Evolutionary conservation across 768 basidiomycete species (phyloP).

Genomic region (Termitomyces sp.): DNA sequence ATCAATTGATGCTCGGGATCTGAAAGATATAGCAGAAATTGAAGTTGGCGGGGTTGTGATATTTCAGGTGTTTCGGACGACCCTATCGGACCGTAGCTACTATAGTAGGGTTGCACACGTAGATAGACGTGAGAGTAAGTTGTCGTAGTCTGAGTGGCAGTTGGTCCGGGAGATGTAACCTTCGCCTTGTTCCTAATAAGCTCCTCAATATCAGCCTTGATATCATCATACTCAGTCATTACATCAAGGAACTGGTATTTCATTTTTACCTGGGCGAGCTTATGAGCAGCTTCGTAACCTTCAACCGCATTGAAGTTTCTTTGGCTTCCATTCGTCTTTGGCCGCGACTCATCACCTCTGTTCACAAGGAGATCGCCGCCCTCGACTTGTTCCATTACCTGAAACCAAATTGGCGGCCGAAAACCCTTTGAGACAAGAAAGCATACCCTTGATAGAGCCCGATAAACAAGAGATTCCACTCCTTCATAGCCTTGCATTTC

Average conservation of each 20-base stretch:
- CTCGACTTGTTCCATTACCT: slow-evolving; percentile 94
- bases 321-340: slow-evolving; percentile 47
- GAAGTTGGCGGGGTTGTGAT: slow-evolving; percentile 45
- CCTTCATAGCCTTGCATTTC: slow-evolving; percentile 98
- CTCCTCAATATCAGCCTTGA: slow-evolving; percentile 73
- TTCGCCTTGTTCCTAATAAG: slow-evolving; percentile 58
- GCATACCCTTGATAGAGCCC: slow-evolving; percentile 73
- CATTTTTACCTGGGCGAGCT: slow-evolving; percentile 68
- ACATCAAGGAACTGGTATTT: slow-evolving; percentile 3
- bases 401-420: background rate
- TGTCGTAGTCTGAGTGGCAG: slow-evolving; percentile 44
- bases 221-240: background rate
- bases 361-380: slow-evolving; percentile 90
- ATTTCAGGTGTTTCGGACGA: slow-evolving; percentile 23
- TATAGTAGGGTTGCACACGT: slow-evolving; percentile 85
- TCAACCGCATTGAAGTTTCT: slow-evolving; percentile 82
- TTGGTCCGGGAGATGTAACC: slow-evolving; percentile 26
- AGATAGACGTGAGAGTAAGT: slow-evolving; percentile 90
- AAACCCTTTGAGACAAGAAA: background rate
- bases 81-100: slow-evolving; percentile 32
- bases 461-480: slow-evolving; percentile 90
- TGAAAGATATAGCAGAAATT: slow-evolving; percentile 64
- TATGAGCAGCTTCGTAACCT: slow-evolving; percentile 77
- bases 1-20: slow-evolving; percentile 80
- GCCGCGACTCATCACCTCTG: slow-evolving; percentile 69